These are phyloP conservation scores for Cryphonectria radicalis DNA, from an alignment of 2,329 filamentous ascomycete species.

Conservation along the genomic window DNA sequence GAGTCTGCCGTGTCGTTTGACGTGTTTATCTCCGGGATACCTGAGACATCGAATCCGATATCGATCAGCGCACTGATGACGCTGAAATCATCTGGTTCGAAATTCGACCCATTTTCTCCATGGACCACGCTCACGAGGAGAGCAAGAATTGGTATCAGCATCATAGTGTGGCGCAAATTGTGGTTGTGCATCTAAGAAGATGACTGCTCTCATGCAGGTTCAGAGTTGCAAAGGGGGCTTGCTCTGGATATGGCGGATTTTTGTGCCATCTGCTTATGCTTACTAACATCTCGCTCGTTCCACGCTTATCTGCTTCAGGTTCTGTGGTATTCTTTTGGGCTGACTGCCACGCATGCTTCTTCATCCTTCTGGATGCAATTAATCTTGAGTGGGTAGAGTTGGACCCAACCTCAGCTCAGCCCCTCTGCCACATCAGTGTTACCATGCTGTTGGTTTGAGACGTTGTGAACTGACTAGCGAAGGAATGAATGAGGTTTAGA, in stretches of 20 bases:
- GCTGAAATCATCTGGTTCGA: not conserved
- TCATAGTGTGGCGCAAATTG: not conserved
- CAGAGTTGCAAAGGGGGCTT: not conserved
- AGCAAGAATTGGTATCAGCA: not conserved
- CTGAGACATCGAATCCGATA: not conserved
- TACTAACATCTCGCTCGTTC: not conserved
- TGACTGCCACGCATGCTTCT: too few relatives aligned
- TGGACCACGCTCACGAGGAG: not conserved
- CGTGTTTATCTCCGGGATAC: not conserved
- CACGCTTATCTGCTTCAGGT: not conserved
- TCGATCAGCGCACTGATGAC: not conserved
- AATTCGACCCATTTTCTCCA: not conserved
- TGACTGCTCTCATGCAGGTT: not conserved
- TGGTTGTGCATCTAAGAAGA: not conserved
- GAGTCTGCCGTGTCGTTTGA: not conserved
- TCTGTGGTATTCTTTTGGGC: too few relatives aligned
- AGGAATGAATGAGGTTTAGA: too few relatives aligned
- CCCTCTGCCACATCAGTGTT: too few relatives aligned
- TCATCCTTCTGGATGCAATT: too few relatives aligned
- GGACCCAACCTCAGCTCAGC: too few relatives aligned
- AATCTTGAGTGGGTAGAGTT: too few relatives aligned
- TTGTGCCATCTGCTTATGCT: not conserved
- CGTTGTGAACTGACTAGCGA: too few relatives aligned
- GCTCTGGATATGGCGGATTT: too few relatives aligned
- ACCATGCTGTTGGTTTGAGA: too few relatives aligned